Evolutionary conservation across 345 rosid genomes (phyloP).

Genomic region (Eucalyptus brandiana): DNA sequence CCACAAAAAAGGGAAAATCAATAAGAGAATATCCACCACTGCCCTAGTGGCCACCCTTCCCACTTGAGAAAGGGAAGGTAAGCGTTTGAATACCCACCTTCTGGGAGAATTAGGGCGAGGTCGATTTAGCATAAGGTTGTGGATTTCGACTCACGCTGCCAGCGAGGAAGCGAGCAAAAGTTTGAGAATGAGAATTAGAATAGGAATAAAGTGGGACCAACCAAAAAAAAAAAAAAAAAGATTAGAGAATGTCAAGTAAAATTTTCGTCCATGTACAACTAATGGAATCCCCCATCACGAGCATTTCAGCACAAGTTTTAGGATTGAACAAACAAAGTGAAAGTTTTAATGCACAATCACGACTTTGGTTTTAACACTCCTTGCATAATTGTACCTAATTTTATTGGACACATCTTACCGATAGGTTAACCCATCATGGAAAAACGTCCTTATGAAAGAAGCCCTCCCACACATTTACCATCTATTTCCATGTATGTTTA

Average conservation of each 20-base stretch:
- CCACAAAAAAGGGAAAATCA: neutral
- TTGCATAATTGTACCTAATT: neutral
- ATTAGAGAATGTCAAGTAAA: neutral
- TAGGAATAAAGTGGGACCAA: no score
- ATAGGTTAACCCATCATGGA: neutral
- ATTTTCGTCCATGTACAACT: neutral
- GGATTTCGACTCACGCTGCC: no score
- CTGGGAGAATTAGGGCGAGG: no score
- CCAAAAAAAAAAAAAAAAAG: no score
- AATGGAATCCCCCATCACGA: rapidly evolving
- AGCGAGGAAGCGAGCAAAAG: rapidly evolving
- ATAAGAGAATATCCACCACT: neutral
- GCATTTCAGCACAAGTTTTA: neutral
- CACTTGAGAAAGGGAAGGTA: no score
- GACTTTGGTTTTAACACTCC: neutral
- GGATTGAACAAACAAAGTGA: neutral
- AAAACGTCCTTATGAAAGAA: neutral
- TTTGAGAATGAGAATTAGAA: no score
- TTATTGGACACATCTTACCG: neutral
- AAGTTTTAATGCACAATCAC: neutral
- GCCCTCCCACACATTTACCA: neutral
- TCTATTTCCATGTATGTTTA: neutral
- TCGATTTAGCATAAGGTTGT: no score
- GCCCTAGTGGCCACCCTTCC: no score
- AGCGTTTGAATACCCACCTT: no score